phyloP scores from a whole-genome alignment of 495 filamentous ascomycete species.

The Lophiostoma macrostomum region DNA sequence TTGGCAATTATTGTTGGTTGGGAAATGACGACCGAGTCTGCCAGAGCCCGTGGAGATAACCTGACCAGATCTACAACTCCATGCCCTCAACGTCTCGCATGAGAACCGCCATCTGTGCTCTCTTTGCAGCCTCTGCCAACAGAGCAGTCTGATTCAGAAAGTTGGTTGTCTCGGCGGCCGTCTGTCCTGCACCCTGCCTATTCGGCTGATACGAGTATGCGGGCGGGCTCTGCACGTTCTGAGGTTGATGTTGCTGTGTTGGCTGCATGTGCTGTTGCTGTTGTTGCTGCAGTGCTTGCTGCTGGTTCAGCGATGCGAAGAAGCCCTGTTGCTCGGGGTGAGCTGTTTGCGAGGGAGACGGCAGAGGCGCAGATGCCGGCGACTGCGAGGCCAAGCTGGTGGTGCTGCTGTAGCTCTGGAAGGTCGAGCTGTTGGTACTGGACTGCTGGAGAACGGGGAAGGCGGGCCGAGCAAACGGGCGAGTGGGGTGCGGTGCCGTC shows the following conservation, averaged over 20 bases:
- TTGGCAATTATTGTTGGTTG: too few relatives aligned
- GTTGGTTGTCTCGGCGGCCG: conserved; percentile 52
- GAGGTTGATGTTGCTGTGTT: conserved; percentile 18
- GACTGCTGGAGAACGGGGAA: conserved; percentile 24
- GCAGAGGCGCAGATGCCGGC: conserved; percentile 36
- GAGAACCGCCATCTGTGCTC: conserved; percentile 82
- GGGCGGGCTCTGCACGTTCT: not conserved
- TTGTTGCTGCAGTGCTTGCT: conserved; percentile 18
- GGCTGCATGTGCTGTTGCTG: conserved; percentile 19
- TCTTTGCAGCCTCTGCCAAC: conserved; percentile 90
- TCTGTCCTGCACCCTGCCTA: conserved; percentile 22
- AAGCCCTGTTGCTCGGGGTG: conserved; percentile 29
- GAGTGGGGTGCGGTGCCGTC: conserved; percentile 2
- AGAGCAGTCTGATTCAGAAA: conserved; percentile 79
- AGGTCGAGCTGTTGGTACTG: conserved; percentile 30
- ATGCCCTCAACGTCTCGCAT: conserved; percentile 78
- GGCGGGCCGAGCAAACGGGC: conserved; percentile 18
- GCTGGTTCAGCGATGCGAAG: conserved; percentile 29
- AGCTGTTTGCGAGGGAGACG: conserved; percentile 35
- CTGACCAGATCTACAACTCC: conserved; percentile 40
- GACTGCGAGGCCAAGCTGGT: conserved; percentile 31
- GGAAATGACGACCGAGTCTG: too few relatives aligned
- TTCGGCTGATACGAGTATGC: conserved; percentile 20
- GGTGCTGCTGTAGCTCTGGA: conserved; percentile 37
- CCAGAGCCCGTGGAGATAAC: too few relatives aligned